Conservation (phyloP, 352 stramenopile species). For the Phytopythium vexans region DNA sequence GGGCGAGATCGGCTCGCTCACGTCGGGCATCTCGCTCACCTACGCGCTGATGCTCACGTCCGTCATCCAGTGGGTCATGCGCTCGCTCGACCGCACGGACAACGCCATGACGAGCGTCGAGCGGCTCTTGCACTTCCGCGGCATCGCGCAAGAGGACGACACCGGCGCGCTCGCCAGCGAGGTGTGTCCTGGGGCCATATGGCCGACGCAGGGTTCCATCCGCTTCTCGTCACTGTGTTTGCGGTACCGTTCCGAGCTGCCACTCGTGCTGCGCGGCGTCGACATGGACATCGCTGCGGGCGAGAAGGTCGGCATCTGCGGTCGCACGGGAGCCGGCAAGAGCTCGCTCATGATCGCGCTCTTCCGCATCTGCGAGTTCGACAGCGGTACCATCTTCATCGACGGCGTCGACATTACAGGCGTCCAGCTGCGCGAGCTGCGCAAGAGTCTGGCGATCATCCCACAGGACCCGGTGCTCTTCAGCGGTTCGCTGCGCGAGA, state of each 20-base stretch:
- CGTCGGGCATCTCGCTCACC: slow-evolving; percentile 29
- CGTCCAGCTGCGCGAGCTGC: slow-evolving; percentile 31
- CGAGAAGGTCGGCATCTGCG: slow-evolving; percentile 55
- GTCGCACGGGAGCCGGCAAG: slow-evolving; percentile 41
- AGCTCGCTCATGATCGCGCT: slow-evolving; percentile 43
- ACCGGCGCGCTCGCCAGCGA: slow-evolving; percentile 6
- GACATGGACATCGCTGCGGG: slow-evolving; percentile 26
- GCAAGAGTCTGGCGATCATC: slow-evolving; percentile 42
- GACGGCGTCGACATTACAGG: slow-evolving; percentile 75
- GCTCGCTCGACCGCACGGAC: slow-evolving; percentile 38
- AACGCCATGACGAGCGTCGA: slow-evolving; percentile 49
- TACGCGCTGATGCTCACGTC: slow-evolving; percentile 33
- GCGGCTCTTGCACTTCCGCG: slow-evolving; percentile 32
- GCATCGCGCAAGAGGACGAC: slow-evolving; percentile 35
- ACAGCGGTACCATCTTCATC: slow-evolving; percentile 74
- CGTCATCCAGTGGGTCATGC: slow-evolving; percentile 41
- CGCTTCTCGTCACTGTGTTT: slow-evolving; percentile 22
- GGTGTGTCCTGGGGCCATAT: slow-evolving; percentile 3
- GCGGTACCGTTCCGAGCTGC: slow-evolving; percentile 33
- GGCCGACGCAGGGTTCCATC: slow-evolving; percentile 21
- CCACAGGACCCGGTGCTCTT: slow-evolving; percentile 89
- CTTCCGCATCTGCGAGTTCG: slow-evolving; percentile 42
- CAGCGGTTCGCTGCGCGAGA: slow-evolving; percentile 81
- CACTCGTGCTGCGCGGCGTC: slow-evolving; percentile 33
- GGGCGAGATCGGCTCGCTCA: slow-evolving; percentile 18